A percentile compares a stretch with the other conserved stretches of the same genome.
Conservation (phyloP, 2,329 filamentous ascomycete genomes). For the Epicoccum sorghinum region DNA sequence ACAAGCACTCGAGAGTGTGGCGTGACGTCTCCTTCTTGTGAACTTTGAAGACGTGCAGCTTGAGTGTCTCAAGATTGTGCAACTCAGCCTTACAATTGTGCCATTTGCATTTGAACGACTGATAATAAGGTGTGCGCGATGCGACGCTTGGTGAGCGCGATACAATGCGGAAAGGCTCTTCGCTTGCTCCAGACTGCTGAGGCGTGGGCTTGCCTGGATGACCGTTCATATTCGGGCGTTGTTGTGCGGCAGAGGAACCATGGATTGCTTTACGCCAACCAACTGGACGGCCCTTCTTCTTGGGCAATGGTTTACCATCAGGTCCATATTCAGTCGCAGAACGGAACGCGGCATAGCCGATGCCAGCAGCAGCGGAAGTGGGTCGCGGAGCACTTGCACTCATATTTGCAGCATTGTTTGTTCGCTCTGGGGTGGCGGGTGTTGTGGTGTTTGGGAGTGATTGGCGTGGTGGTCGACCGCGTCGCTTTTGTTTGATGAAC, state of each 20-base stretch:
- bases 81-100: constrained; percentile 61
- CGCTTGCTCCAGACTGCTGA: constrained; percentile 23
- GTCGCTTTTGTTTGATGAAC: constrained; percentile 39
- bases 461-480: constrained; percentile 45
- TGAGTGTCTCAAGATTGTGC: constrained; percentile 66
- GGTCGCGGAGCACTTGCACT: constrained; percentile 33
- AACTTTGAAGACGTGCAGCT: constrained; percentile 63
- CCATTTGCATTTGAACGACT: constrained; percentile 65
- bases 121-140: constrained; percentile 42
- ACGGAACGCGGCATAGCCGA: constrained; percentile 54
- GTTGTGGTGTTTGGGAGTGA: constrained; percentile 31
- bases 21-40: constrained; percentile 52
- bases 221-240: constrained; percentile 31
- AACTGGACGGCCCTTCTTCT: constrained; percentile 56
- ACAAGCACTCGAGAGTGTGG: constrained; percentile 53
- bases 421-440: constrained; percentile 24
- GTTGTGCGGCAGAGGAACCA: constrained; percentile 41
- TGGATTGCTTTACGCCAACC: constrained; percentile 58
- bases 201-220: constrained; percentile 21
- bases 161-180: constrained; percentile 30
- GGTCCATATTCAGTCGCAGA: constrained; percentile 31
- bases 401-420: constrained; percentile 26
- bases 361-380: constrained; percentile 18
- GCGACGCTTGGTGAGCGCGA: constrained; percentile 43
- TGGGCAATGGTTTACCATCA: constrained; percentile 46